These are phyloP conservation scores for Mortierella sp. DNA, from an alignment of 371 early-diverging fungal species.

Conservation along the genomic window DNA sequence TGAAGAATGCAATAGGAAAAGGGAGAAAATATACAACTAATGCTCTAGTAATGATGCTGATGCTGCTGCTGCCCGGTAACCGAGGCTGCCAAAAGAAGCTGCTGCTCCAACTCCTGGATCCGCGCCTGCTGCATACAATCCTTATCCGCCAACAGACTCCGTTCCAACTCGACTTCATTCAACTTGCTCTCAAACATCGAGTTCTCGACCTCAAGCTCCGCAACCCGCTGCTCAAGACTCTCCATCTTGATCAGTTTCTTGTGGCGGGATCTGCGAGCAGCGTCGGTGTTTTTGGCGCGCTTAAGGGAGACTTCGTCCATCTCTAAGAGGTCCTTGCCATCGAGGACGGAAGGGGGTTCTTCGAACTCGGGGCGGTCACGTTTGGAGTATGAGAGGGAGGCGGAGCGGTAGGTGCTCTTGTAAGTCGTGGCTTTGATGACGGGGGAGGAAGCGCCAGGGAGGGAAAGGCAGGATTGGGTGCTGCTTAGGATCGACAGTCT, in stretches of 20 bases:
- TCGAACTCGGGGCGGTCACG: conserved; percentile 27
- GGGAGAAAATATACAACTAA: not conserved
- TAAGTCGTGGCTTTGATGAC: conserved; percentile 42
- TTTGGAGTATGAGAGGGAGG: conserved; percentile 30
- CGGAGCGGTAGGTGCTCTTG: conserved; percentile 48
- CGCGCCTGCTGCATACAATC: conserved; percentile 52
- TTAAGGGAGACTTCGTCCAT: conserved; percentile 79
- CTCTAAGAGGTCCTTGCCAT: conserved; percentile 48
- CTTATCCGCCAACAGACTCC: conserved; percentile 54
- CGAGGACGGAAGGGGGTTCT: conserved; percentile 49
- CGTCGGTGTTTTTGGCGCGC: conserved; percentile 94
- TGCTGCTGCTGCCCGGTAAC: conserved; percentile 33
- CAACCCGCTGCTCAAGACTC: conserved; percentile 83
- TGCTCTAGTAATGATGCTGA: conserved; percentile 8
- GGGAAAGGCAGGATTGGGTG: conserved; percentile 24
- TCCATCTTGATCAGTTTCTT: conserved; percentile 91
- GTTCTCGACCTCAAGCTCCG: conserved; percentile 87
- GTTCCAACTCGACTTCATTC: conserved; percentile 56
- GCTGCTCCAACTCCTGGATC: conserved; percentile 43
- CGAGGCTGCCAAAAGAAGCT: conserved; percentile 16
- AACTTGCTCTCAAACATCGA: conserved; percentile 72
- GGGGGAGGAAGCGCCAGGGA: conserved; percentile 14
- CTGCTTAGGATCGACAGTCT: conserved; percentile 45
- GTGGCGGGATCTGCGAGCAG: conserved; percentile 93
- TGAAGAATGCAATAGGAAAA: not conserved